phyloP scores from a whole-genome alignment of 805 yeast genomes.

The Nakazawaea molendinolei region DNA sequence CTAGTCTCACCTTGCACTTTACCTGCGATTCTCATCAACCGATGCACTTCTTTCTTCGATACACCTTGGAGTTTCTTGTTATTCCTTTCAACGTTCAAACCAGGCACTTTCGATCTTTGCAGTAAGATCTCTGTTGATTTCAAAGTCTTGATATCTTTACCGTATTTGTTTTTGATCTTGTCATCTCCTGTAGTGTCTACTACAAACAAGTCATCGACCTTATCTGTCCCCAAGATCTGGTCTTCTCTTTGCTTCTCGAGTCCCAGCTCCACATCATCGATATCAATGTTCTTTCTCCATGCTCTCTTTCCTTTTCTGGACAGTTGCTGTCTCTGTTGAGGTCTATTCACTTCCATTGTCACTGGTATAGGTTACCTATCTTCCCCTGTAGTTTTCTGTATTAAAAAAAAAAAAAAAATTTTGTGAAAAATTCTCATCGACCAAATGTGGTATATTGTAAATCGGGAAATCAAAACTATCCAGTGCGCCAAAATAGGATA shows the following conservation, averaged over 20 bases:
- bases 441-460: too few species aligned
- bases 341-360: constrained; percentile 38
- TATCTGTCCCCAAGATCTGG: constrained; percentile 41
- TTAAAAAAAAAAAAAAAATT: constrained; percentile 2
- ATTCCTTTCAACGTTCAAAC: constrained; percentile 36
- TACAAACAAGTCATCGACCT: constrained; percentile 43
- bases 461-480: too few species aligned
- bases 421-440: constrained; percentile 3
- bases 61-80: constrained; percentile 52
- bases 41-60: constrained; percentile 52
- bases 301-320: constrained; percentile 91
- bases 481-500: background rate
- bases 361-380: background rate
- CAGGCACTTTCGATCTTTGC: constrained; percentile 72
- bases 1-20: constrained; percentile 49
- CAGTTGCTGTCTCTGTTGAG: constrained; percentile 56
- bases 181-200: constrained; percentile 66
- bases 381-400: background rate
- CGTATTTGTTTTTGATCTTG: constrained; percentile 29
- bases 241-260: constrained; percentile 66
- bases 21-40: constrained; percentile 74
- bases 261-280: constrained; percentile 68
- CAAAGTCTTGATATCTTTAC: constrained; percentile 28
- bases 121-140: constrained; percentile 57
- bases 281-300: constrained; percentile 89